Conservation (phyloP, 2,329 filamentous ascomycete species). For the Balansia obtecta region DNA sequence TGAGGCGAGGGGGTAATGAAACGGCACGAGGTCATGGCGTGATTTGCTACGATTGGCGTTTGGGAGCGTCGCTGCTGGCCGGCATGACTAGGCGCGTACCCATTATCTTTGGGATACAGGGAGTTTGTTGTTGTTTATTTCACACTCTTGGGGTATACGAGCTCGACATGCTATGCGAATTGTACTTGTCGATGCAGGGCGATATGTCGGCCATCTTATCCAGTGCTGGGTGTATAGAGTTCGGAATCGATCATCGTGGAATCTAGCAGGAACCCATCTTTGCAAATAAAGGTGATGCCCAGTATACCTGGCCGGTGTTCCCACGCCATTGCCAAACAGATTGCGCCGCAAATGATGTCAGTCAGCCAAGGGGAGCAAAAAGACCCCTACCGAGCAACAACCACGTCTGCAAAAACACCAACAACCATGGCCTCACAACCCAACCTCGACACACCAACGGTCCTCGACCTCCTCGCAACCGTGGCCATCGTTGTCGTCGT, state of each 20-base stretch:
- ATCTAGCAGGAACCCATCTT: too few species aligned
- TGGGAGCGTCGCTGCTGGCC: neutral
- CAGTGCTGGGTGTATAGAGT: too few species aligned
- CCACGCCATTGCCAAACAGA: too few species aligned
- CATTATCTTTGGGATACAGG: too few species aligned
- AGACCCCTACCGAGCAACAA: neutral
- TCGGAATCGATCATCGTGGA: too few species aligned
- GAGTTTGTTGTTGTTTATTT: neutral
- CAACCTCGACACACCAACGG: conserved; percentile 46
- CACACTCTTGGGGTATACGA: neutral
- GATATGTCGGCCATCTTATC: too few species aligned
- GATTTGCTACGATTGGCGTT: neutral
- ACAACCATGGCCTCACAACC: conserved; percentile 20
- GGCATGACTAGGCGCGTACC: neutral
- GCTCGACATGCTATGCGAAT: too few species aligned
- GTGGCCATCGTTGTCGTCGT: conserved; percentile 35
- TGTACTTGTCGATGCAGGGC: too few species aligned
- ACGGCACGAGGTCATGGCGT: neutral
- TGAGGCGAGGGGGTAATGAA: neutral
- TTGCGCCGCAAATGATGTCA: too few species aligned
- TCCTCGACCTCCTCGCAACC: conserved; percentile 44
- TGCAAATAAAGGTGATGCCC: too few species aligned
- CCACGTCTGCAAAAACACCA: too few species aligned
- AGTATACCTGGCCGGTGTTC: too few species aligned
- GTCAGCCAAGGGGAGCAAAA: neutral